Base-by-base conservation (phyloP, 768 basidiomycete genomes). In the Lactarius hengduanensis region DNA sequence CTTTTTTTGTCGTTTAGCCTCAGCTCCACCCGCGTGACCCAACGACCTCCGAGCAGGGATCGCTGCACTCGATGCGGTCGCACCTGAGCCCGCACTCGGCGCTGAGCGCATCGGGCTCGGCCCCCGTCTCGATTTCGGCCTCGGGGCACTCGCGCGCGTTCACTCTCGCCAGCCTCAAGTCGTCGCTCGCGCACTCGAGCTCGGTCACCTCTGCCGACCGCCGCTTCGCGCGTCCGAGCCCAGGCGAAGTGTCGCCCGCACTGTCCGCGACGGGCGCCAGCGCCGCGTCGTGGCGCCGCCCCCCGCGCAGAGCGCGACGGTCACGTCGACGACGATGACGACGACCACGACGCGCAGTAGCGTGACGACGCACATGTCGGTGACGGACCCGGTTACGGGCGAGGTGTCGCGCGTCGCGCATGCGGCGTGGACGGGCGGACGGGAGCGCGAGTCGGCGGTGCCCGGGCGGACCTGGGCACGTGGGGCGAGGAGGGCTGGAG, bases 41-140 rank as follows among this genome's bases (percentile, higher is more conserved):
- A 7, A 72, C 80, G 53, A 74, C 74, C n/a, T 87, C 89, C 28
- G 86, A 90, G 70, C 81, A 82, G 69, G 86, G 82, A 30, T 91
- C 90, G 0, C 74, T 91, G 13, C 83, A 87, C 70, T 90, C 89
- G 0, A 81, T 84, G 79, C 80, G 79, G 26, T 86, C 87, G 1
- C 83, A 83, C 62, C 74, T 87, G 22, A 80, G 79, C 69, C 84
- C 86, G 0, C 73, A 76, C 18, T 76, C 81, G 1, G 73, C 72
- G 32, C 80, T 80, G 55, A 84, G 84, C 7, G 77, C 80, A 40
- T 59, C 72, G 5, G 84, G 83, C 43, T 88, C 87, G 3, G 83
- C 80, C 11, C 78, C 85, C 8, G 74, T 79, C 15, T 83, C 84
- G 4, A 74, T 78, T 7, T 78, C 77, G 40, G 80, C 84, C 59